Conservation (phyloP, 2,329 filamentous ascomycete species). For the Emmonsiellopsis sp. region DNA sequence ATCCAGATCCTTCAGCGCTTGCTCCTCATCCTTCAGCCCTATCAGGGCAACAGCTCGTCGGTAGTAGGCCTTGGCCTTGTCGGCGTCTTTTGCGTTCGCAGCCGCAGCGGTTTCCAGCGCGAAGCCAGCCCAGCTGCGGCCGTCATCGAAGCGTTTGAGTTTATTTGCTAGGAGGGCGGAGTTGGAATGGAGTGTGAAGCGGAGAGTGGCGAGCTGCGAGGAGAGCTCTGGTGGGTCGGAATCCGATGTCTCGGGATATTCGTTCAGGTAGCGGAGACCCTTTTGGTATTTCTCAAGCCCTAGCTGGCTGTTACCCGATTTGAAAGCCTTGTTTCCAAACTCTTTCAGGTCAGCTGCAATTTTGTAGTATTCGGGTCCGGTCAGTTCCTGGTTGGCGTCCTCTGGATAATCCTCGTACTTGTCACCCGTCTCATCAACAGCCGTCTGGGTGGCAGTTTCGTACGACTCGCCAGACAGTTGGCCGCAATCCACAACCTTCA, state of each 20-base stretch:
- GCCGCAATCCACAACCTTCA: constrained; percentile 73
- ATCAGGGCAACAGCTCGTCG: constrained; percentile 68
- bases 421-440: constrained; percentile 74
- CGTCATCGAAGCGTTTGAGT: constrained; percentile 62
- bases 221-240: constrained; percentile 61
- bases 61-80: constrained; percentile 71
- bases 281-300: constrained; percentile 93
- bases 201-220: constrained; percentile 59
- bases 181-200: constrained; percentile 83
- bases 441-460: constrained; percentile 56
- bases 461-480: constrained; percentile 68
- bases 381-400: constrained; percentile 58
- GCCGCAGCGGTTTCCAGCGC: constrained; percentile 57
- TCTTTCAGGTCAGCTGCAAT: constrained; percentile 82
- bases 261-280: constrained; percentile 77
- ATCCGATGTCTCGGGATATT: constrained; percentile 63
- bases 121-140: constrained; percentile 58
- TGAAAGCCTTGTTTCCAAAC: constrained; percentile 88
- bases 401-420: constrained; percentile 93
- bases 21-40: constrained; percentile 75
- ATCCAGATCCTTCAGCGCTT: constrained; percentile 64
- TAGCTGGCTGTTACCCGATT: constrained; percentile 58
- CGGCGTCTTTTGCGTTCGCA: constrained; percentile 53
- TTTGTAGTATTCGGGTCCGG: constrained; percentile 60
- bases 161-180: constrained; percentile 79